Base-by-base conservation (phyloP, 495 filamentous ascomycete genomes). In the Durotheca rogersii region DNA sequence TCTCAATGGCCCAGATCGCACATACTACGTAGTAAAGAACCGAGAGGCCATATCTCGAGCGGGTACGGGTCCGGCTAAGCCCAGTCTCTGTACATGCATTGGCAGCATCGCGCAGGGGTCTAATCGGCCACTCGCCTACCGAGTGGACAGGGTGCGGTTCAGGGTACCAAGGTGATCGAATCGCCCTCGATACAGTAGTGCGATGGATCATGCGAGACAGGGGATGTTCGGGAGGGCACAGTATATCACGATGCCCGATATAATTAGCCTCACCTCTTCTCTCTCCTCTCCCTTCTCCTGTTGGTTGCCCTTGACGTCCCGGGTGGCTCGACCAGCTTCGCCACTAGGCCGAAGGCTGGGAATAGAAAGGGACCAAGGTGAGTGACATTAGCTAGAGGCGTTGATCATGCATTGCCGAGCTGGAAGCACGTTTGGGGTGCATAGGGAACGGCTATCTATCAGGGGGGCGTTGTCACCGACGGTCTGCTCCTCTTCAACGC, bases 1-100 rank as follows among this genome's bases (percentile, higher is more conserved):
- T 66, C 60, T 66, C 62, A 66, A 66, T 66, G 62, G 62, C 60
- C 55, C 62, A 58, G 55, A 59, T 61, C 56, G 53, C 60, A 61
- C 56, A 61, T 61, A 57, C 48, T 61, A 63, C 62, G 53, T 66
- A 63, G 60, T 56, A 56, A 55, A 58, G 62, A 61, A 66, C 56
- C 51, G 52, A 55, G 61, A 53, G 62, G 62, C 52, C 62, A 66
- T 66, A 66, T 66, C 62, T 56, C 62, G 60, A 58, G 62, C 62
- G 62, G 62, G 63, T 66, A 58, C 60, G 60, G 56, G 62, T 56
- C 62, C 62, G 62, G 62, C 60, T 63, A 66, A 63, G 62, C 60
- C 62, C 50, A 63, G 56, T 58, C 42, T 64, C 23, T 23, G 36
- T 45, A 57, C 47, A 51, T 59, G 54, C 56, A 59, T 50, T 59